Evolutionary conservation across 148 eudicot genomes (phyloP), one percentile per base, ranked within the genome.

Genomic region (Persicaria maculosa): DNA sequence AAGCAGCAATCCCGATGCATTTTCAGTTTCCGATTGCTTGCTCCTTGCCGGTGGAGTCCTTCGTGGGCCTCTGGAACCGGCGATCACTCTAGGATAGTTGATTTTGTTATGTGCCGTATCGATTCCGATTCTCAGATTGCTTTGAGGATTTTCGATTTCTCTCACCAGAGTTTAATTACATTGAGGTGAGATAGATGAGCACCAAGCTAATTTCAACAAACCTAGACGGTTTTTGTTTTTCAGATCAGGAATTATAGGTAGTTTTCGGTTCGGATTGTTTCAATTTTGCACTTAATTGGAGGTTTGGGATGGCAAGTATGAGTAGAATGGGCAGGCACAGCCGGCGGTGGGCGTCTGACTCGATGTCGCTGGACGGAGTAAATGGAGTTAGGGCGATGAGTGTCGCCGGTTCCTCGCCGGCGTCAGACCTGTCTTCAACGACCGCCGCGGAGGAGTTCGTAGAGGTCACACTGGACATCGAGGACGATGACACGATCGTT

Each of bases 381-480:
- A 45, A 68, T 16, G 47, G 19, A n/a, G 19, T 68, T 6, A 5
- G 6, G 20, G 50, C 72, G 25, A 15, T 75, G 47, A 84, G 89
- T 75, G 78, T 47, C 9, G 83, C 78, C 36, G 84, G 90, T 1
- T 93, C 96, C 19, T 92, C 96, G 67, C 83, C 74, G 9, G 73
- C 89, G 0, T 86, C 86, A 3, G 55, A 43, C 7, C 67, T 57
- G 10, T 72, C 82, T 0, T 68, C 75, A 12, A 20, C 58, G 5
- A 50, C 72, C n/a, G 40, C 65, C 43, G 84, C 62, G 5, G 92
- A 91, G 68, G 98, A 92, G 77, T 86, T 87, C 17, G 92, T 95
- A 1, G 99, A 92, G 47, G 96, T 95, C 25, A 95, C 92, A 6
- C 87, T 95, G 4, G 97, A 95, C 72, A 81, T 95, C 17, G 93